Base-by-base conservation (phyloP, 2,329 filamentous ascomycete genomes). In the Penicillium sp. region DNA sequence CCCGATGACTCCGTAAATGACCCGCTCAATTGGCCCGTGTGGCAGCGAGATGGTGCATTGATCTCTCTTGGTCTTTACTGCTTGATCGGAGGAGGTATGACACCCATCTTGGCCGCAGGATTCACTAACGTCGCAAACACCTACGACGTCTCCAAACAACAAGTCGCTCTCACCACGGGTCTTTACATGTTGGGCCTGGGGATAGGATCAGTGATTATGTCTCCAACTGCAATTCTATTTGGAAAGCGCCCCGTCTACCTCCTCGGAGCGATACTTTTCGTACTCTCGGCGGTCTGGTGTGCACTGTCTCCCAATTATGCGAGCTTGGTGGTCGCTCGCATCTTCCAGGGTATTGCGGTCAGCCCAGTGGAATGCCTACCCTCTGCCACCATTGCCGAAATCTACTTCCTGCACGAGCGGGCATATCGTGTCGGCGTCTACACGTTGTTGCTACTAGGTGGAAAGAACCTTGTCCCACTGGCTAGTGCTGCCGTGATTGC, bases 101-200 rank as follows among this genome's bases (percentile, higher is more conserved):
- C 92, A 0, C 89, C 94, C 0, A 78, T 96, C 27, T 79, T 97
- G 16, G 92, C 92, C 0, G 92, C 94, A 9, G 92, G 91, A 11
- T 97, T 96, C 75, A 86, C 85, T 28, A 78, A 95, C 39, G 88
- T 97, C 11, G 87, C 91, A 1, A 57, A 78, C 0, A 81, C 79
- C 2, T 87, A 88, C 66, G 55, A 80, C 53, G 82, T 96, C 20
- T 78, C 82, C 0, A 83, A 88, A 14, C 82, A 90, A 27, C 74
- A 81, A 46, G 90, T 96, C 4, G 87, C 92, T 2, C 78, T 95
- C 51, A 97, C 92, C 0, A 96, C 92, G 0, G 92, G 92, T 0
- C 75, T 96, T 13, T 96, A 90, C 74, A 96, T 97, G 92, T 80
- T 96, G 82, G 94, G 94, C 0, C 76, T 97, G 35, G 92, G 92